Conservation (phyloP, 352 stramenopile species). For the Pythium grandisporangium region DNA sequence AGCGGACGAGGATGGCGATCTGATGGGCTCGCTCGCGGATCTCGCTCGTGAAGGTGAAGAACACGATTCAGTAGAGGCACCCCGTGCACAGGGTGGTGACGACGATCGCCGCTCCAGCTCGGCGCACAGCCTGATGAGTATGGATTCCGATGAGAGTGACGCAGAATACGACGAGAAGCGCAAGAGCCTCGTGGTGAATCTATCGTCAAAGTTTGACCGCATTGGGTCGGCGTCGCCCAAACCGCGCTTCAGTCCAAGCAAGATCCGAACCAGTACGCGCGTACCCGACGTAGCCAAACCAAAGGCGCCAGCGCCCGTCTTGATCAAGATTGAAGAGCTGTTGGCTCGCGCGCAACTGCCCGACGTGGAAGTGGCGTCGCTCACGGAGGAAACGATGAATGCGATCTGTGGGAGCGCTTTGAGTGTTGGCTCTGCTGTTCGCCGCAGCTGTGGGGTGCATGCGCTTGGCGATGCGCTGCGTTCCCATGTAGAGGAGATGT, state of each 20-base stretch:
- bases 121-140: slow-evolving; percentile 67
- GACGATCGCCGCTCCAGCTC: slow-evolving; percentile 25
- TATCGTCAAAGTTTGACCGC: slow-evolving; percentile 64
- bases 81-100: slow-evolving; percentile 61
- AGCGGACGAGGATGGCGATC: neutral
- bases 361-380: neutral
- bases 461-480: slow-evolving; percentile 35
- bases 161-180: slow-evolving; percentile 32
- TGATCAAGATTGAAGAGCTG: slow-evolving; percentile 7
- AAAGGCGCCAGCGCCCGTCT: slow-evolving; percentile 8
- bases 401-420: neutral
- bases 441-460: slow-evolving; percentile 8
- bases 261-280: neutral
- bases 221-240: slow-evolving; percentile 24
- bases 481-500: slow-evolving; percentile 33
- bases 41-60: slow-evolving; percentile 16
- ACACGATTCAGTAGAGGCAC: slow-evolving; percentile 3
- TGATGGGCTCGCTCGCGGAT: slow-evolving; percentile 10
- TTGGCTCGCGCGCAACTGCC: slow-evolving; percentile 2
- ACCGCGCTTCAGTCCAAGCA: neutral
- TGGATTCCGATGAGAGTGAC: slow-evolving; percentile 56
- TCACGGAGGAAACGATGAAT: neutral
- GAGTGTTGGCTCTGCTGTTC: no score
- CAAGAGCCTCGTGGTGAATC: slow-evolving; percentile 60
- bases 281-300: neutral